Percentiles rank a stretch among this genome's conserved stretches.
phyloP scores from a whole-genome alignment of 805 yeast genomes.

The Candida quercuum region DNA sequence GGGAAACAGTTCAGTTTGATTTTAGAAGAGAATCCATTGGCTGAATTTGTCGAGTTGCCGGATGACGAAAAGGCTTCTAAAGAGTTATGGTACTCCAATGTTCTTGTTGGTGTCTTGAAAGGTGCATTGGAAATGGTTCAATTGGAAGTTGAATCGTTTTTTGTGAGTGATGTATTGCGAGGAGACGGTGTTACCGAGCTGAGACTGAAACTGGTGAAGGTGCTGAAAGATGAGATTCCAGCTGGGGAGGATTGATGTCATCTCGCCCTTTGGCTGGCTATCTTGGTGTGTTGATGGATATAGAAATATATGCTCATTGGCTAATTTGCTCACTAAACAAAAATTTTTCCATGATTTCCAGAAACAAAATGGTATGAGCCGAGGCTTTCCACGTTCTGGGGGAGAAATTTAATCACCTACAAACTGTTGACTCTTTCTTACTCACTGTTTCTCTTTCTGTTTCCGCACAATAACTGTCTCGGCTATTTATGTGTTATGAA shows the following conservation, averaged over 20 bases:
- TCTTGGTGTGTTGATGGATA: too few relatives aligned
- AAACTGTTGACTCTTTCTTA: too few relatives aligned
- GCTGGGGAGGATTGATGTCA: constrained; percentile 95
- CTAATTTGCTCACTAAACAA: too few relatives aligned
- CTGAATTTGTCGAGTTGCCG: constrained; percentile 94
- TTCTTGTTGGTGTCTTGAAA: constrained; percentile 81
- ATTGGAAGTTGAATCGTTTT: constrained; percentile 77
- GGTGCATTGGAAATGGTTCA: constrained; percentile 97
- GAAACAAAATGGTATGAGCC: too few relatives aligned
- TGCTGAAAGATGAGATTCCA: constrained; percentile 91
- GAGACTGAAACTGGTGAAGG: constrained; percentile 60
- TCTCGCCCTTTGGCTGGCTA: too few relatives aligned
- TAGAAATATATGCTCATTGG: too few relatives aligned
- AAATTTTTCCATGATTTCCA: too few relatives aligned
- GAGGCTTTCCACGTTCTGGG: too few relatives aligned
- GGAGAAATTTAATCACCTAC: too few relatives aligned
- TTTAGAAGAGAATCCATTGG: constrained; percentile 81
- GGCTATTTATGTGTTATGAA: too few relatives aligned
- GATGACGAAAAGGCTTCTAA: constrained; percentile 62
- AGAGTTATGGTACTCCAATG: constrained; percentile 89
- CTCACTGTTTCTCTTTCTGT: too few relatives aligned
- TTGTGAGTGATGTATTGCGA: constrained; percentile 72
- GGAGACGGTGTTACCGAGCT: constrained; percentile 84
- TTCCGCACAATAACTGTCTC: too few relatives aligned
- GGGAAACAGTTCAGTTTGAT: constrained; percentile 69